These are phyloP conservation scores for Myxozyma nipponensis DNA, from an alignment of 805 yeast species.

Conservation along the genomic window DNA sequence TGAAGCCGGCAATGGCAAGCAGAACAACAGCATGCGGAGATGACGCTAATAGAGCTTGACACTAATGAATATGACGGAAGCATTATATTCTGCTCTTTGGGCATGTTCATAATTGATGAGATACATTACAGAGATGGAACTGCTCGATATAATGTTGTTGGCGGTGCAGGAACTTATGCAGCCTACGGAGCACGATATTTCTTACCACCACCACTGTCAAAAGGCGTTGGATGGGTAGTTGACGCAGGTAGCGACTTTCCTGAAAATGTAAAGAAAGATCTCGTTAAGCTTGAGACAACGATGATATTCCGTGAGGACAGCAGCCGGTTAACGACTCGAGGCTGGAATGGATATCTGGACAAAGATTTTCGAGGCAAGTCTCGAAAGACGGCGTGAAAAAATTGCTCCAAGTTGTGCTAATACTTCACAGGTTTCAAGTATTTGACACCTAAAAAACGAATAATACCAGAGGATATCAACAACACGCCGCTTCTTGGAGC, in stretches of 20 bases:
- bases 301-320: constrained; percentile 51
- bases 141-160: constrained; percentile 54
- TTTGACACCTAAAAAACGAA: constrained; percentile 55
- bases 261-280: constrained; percentile 38
- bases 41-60: background rate
- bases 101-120: constrained; percentile 89
- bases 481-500: constrained; percentile 41
- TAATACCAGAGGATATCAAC: constrained; percentile 54
- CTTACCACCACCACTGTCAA: constrained; percentile 39
- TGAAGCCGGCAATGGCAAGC: background rate
- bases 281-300: constrained; percentile 62
- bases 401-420: background rate
- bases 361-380: constrained; percentile 49
- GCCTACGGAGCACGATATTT: constrained; percentile 65
- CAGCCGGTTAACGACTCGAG: constrained; percentile 66
- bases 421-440: constrained; percentile 48
- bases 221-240: constrained; percentile 59
- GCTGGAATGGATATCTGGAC: constrained; percentile 69
- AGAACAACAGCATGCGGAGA: background rate
- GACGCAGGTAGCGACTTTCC: constrained; percentile 85
- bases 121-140: constrained; percentile 50
- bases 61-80: background rate
- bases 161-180: constrained; percentile 89
- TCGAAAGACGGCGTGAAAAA: too few relatives aligned
- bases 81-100: constrained; percentile 59